phyloP scores from a whole-genome alignment of 768 basidiomycete species.

The Cystobasidium ongulense region DNA sequence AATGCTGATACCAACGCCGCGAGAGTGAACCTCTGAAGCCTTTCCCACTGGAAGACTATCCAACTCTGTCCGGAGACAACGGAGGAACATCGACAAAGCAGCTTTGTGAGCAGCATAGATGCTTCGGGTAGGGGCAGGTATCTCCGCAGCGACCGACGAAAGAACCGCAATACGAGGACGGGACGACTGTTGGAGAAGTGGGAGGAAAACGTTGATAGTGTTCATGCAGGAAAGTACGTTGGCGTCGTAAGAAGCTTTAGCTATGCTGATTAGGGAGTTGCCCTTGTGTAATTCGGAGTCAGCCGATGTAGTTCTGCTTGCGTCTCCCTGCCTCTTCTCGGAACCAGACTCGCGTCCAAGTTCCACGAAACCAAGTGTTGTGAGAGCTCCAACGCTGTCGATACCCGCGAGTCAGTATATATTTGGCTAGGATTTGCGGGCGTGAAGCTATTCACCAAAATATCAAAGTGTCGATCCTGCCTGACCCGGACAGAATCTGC shows the following conservation, averaged over 20 bases:
- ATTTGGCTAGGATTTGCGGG: not conserved
- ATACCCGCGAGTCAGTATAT: not conserved
- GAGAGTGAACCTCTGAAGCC: not conserved
- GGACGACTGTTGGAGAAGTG: not conserved
- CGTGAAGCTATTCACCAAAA: not conserved
- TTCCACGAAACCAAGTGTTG: not conserved
- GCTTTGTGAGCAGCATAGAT: conserved; percentile 27
- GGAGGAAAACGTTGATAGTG: not conserved
- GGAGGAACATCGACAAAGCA: conserved; percentile 4
- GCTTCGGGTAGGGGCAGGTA: conserved; percentile 29
- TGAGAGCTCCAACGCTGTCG: conserved; percentile 23
- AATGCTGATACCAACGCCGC: not conserved
- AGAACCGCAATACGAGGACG: not conserved
- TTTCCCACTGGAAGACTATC: conserved; percentile 4
- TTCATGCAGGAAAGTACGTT: conserved; percentile 17
- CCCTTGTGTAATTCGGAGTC: not conserved
- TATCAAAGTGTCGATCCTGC: conserved; percentile 14
- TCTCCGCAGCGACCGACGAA: conserved; percentile 26
- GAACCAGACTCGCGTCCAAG: not conserved
- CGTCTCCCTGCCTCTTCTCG: no score
- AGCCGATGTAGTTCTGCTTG: not conserved
- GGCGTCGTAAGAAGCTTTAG: not conserved
- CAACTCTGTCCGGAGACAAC: conserved; percentile 21
- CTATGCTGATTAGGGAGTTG: not conserved
- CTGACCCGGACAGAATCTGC: not conserved